Base-by-base conservation (phyloP, 306 rosid species). In the Albizia julibrissin region DNA sequence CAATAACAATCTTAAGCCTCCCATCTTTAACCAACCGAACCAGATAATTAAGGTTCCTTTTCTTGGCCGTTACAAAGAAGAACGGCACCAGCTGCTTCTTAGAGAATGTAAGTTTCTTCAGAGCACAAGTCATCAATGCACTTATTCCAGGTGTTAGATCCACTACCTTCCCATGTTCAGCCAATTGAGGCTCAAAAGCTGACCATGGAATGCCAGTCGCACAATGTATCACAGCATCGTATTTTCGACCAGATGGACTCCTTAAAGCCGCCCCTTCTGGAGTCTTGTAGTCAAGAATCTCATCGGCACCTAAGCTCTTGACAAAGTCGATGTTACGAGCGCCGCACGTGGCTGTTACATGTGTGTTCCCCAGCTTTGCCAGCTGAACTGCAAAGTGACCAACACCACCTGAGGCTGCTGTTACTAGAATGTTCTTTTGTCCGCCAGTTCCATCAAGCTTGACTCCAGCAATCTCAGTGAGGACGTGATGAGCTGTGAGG, bases 341-440 rank as follows among this genome's bases (percentile, higher is more conserved):
- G 6, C 98, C 97, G 43, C 98, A 94, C 0, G 95, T 94, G 69
- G 95, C 92, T 0, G 97, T 94, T 22, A 94, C 95, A 37, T 92
- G 95, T 14, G 94, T 74, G 84, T 94, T 94, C n/a, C 92, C 96
- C 1, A 94, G 90, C 89, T 94, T 94, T 11, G 98, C 95, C 9
- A 94, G 72, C 80, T 94, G 96, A 77, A 94, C 89, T 2, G 94
- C 94, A 54, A 89, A 89, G 37, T 89, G 95, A 9, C 95, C 98
- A 34, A 92, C 95, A 31, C 97, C 97, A 3, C 98, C 97, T 1
- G 92, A 94, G 74, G 97, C 98, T 27, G 97, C 98, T 10, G 98
- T 94, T 69, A 94, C 26, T 81, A 94, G 72, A 73, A 94, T 61
- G 87, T 89, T 94, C 42, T 79, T 79, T 54, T 76, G 78, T 31